These are phyloP conservation scores for Vanrija humicola DNA, from an alignment of 1,284 basidiomycete species.

Conservation along the genomic window DNA sequence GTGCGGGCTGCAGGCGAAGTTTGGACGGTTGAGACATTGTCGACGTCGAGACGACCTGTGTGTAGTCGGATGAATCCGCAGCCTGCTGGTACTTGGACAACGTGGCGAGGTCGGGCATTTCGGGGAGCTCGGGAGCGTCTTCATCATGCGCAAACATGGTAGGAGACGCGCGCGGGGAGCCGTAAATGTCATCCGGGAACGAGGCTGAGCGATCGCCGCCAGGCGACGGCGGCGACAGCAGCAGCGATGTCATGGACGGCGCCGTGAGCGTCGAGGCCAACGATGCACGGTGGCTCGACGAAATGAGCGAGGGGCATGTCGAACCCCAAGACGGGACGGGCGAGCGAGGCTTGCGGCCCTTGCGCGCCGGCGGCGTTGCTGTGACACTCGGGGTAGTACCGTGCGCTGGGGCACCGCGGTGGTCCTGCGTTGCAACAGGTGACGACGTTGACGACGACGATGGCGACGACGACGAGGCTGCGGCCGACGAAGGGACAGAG, in stretches of 20 bases:
- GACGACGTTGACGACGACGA: background rate
- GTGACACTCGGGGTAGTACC: background rate
- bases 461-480: background rate
- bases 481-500: too few relatives aligned
- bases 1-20: background rate
- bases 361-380: conserved; percentile 4
- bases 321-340: conserved; percentile 19
- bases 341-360: conserved; percentile 10
- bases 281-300: conserved; percentile 17
- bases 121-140: conserved; percentile 3
- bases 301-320: conserved; percentile 17
- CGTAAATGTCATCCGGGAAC: too few relatives aligned
- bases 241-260: conserved; percentile 15
- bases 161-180: too few relatives aligned
- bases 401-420: background rate
- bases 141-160: too few relatives aligned
- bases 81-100: too few relatives aligned
- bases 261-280: conserved; percentile 19
- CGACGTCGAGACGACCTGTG: too few relatives aligned
- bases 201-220: background rate
- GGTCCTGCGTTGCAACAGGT: background rate
- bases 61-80: too few relatives aligned
- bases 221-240: conserved; percentile 16
- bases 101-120: conserved; percentile 1
- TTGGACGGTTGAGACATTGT: too few relatives aligned